Percentiles rank a stretch among this genome's conserved stretches.
These are phyloP conservation scores for Garcileccinum viscosum DNA, from an alignment of 1,284 basidiomycete genomes.

Conservation along the genomic window DNA sequence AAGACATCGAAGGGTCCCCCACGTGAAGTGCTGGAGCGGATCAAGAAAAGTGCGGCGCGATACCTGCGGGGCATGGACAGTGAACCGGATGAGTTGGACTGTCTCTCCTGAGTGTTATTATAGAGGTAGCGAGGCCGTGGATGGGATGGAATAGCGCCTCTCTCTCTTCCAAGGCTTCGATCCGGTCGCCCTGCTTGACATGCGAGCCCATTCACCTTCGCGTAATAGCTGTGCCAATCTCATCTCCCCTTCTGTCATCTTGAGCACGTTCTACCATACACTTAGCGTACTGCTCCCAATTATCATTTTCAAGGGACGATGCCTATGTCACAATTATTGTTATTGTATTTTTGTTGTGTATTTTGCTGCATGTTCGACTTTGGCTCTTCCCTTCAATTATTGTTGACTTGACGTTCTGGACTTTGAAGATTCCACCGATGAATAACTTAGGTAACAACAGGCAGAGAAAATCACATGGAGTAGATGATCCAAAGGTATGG, in stretches of 20 bases:
- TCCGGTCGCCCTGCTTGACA: neutral
- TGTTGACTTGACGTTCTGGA: no score
- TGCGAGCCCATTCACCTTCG: neutral
- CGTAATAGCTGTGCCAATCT: neutral
- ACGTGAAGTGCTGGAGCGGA: constrained; percentile 37
- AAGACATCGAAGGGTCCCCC: constrained; percentile 35
- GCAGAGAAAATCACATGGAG: no score
- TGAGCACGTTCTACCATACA: neutral
- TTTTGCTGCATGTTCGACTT: neutral
- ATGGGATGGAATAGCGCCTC: neutral
- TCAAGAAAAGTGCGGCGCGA: constrained; percentile 29
- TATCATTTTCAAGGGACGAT: neutral
- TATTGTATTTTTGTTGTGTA: neutral
- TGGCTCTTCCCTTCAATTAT: neutral
- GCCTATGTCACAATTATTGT: neutral
- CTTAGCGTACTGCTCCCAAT: neutral
- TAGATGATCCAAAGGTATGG: no score
- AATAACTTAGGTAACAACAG: no score
- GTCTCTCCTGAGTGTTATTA: constrained; percentile 30
- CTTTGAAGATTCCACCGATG: no score
- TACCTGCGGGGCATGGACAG: constrained; percentile 27
- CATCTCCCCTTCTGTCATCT: neutral
- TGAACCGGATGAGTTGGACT: constrained; percentile 42
- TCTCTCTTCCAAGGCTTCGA: neutral
- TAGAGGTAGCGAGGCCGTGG: neutral